These are phyloP conservation scores for Paramecium tetraurelia DNA, from an alignment of 73 alveolate genomes.

Conservation along the genomic window DNA sequence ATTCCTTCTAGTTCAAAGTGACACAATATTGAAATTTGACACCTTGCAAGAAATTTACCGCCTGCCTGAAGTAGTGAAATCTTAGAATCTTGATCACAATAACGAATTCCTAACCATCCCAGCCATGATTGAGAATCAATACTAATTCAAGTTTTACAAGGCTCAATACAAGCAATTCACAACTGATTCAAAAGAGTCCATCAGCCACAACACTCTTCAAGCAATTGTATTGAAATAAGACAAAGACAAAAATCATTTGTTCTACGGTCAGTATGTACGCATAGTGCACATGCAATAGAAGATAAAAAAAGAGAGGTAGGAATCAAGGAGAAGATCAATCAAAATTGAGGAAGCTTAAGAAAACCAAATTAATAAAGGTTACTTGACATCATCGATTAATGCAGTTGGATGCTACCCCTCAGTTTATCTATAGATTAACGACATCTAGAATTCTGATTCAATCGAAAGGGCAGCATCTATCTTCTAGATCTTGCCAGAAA, in stretches of 20 bases:
- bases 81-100: conserved; percentile 2
- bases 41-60: neutral
- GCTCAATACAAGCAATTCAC: neutral
- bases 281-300: neutral
- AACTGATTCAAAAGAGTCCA: neutral
- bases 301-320: neutral
- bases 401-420: conserved; percentile 35
- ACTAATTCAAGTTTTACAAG: neutral
- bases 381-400: neutral
- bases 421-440: conserved; percentile 5
- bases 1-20: neutral
- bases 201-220: neutral
- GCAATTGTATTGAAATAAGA: neutral
- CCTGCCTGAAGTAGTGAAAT: neutral
- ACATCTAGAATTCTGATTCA: neutral
- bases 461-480: neutral
- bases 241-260: neutral
- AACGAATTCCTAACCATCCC: neutral
- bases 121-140: conserved; percentile 8
- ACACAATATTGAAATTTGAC: neutral
- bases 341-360: neutral
- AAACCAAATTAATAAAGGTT: neutral
- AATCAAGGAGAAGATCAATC: neutral
- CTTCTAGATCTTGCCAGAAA: conserved; percentile 24
- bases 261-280: neutral